Evolutionary conservation across 2,329 filamentous ascomycete genomes (phyloP), one percentile per base, ranked within the genome.

Genomic region (Neurospora crassa): DNA sequence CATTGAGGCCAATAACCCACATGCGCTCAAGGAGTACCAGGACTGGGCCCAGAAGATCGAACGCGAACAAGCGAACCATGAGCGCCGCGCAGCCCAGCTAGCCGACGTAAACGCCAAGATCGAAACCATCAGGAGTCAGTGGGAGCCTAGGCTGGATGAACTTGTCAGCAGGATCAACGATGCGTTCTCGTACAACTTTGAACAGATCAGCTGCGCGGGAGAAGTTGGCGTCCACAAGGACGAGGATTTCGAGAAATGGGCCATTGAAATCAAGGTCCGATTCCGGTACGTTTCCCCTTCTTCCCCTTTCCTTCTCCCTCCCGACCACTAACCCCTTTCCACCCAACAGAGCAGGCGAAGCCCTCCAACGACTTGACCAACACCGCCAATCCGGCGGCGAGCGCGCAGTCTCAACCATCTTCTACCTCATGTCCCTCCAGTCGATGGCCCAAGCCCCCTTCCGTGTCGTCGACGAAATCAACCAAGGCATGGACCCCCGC

Each of bases 401-500:
- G 83, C 91, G 96, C 72, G 93, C 96, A 34, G 95, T 99, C 29
- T 97, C 93, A 29, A 99, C 96, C 16, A 97, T 98, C 78, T 99
- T 98, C 86, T 99, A 96, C 83, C 92, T 99, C 71, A 98, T 99
- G 94, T 93, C 96, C 5, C 88, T 99, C 37, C 96, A 99, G 80
- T 92, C 92, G 68, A 90, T 99, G 77, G 95, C 96, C 18, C 92
- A 94, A 77, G 94, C 94, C 3, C 96, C 96, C 1, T 99, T 99
- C 87, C 93, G 96, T 69, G 95, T 99, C 68, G 96, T 99, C 72
- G 96, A 99, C 81, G 96, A 99, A 83, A 99, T 99, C 85, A 99
- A 99, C 79, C 96, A 99, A 82, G 96, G 96, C 75, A 99, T 99
- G 96, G 96, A 99, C 80, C 96, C 95, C 63, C 91, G 96, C 77